phyloP scores from a whole-genome alignment of 2,329 filamentous ascomycete genomes.

The Hypomyces rosellus region DNA sequence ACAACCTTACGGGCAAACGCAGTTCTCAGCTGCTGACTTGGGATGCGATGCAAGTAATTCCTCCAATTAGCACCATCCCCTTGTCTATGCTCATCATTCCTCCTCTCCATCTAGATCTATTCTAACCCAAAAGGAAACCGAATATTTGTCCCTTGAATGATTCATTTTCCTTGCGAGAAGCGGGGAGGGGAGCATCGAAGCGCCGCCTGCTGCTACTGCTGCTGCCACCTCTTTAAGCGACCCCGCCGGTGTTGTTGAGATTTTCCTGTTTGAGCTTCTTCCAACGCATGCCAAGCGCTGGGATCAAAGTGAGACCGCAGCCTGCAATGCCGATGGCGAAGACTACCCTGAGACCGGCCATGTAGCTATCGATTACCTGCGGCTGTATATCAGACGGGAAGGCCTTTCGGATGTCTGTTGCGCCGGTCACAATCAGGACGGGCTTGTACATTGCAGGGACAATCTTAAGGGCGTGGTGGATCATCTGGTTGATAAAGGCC shows the following conservation, averaged over 20 bases:
- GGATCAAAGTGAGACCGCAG: conserved; percentile 32
- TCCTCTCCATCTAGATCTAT: conserved; percentile 1
- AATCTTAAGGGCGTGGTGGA: conserved; percentile 26
- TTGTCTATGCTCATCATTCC: no score
- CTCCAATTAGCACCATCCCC: no score
- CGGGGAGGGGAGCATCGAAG: background rate
- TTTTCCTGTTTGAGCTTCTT: conserved; percentile 28
- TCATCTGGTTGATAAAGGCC: conserved; percentile 40
- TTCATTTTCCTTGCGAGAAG: background rate
- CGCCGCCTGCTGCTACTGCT: no score
- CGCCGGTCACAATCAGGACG: conserved; percentile 36
- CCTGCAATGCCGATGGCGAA: conserved; percentile 52
- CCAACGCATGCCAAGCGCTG: conserved; percentile 32
- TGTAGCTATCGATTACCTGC: conserved; percentile 56
- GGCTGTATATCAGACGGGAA: conserved; percentile 44
- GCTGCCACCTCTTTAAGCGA: conserved; percentile 20
- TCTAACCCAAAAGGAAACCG: background rate
- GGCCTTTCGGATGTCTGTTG: conserved; percentile 48
- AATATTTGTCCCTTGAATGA: background rate
- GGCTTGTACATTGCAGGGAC: conserved; percentile 31
- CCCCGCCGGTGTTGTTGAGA: conserved; percentile 20
- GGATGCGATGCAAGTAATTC: no score
- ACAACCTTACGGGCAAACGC: background rate
- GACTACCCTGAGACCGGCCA: conserved; percentile 55
- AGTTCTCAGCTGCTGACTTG: background rate